A percentile compares a stretch with the other conserved stretches of the same genome.
phyloP scores from a whole-genome alignment of 305 asterid species.

The Ajuga reptans region DNA sequence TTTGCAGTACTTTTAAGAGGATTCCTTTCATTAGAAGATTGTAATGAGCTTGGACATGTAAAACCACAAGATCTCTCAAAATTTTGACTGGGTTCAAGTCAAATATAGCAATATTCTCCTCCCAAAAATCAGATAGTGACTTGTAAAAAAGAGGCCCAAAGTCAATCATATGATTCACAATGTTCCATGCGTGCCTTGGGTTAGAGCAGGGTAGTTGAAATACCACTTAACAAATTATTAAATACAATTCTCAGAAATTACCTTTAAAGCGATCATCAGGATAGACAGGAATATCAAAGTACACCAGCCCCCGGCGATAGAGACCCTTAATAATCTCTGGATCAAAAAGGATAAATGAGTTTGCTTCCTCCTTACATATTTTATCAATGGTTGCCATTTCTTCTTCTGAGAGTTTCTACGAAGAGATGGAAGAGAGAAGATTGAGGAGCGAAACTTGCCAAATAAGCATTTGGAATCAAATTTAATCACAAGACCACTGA shows the following conservation, averaged over 20 bases:
- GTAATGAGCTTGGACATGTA: slow-evolving; percentile 9
- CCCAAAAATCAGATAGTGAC: slow-evolving; percentile 6
- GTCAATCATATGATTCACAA: slow-evolving; percentile 1
- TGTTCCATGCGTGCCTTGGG: background rate
- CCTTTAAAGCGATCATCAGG: slow-evolving; percentile 98
- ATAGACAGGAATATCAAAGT: slow-evolving; percentile 92
- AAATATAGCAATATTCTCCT: background rate
- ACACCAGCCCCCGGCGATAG: slow-evolving; percentile 77
- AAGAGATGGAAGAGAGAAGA: slow-evolving; percentile 16
- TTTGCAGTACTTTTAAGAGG: background rate
- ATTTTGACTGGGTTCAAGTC: background rate
- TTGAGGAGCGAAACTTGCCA: slow-evolving; percentile 14
- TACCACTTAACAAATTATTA: background rate
- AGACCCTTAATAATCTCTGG: slow-evolving; percentile 82
- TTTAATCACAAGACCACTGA: slow-evolving; percentile 27
- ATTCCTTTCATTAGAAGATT: background rate
- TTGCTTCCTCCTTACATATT: slow-evolving; percentile 95
- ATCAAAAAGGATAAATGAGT: slow-evolving; percentile 80
- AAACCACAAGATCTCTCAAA: slow-evolving; percentile 7
- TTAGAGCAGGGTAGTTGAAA: background rate
- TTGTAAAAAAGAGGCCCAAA: background rate
- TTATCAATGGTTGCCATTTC: slow-evolving; percentile 96
- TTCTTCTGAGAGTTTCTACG: slow-evolving; percentile 93
- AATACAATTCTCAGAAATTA: slow-evolving; percentile 22
- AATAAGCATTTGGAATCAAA: slow-evolving; percentile 4